Percentiles rank a stretch among this genome's conserved stretches.
phyloP scores from a whole-genome alignment of 1,284 basidiomycete genomes.

The Ceratobasidium sp. region DNA sequence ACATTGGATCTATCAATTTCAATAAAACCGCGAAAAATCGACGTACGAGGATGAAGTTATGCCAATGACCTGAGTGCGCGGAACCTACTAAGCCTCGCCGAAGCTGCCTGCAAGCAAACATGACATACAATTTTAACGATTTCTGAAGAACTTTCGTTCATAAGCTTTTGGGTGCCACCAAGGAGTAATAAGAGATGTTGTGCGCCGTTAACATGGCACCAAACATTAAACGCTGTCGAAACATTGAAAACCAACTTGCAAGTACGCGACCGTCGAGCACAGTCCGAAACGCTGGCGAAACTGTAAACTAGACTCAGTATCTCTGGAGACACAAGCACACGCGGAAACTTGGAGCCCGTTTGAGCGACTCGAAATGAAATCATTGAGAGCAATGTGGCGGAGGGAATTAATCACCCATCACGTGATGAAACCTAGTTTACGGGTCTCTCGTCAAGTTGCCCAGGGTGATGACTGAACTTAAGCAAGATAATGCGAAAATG shows the following conservation, averaged over 20 bases:
- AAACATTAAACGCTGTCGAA: conserved; percentile 16
- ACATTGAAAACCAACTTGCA: conserved; percentile 7
- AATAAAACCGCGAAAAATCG: conserved; percentile 28
- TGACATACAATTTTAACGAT: conserved; percentile 16
- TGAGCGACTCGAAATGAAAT: neutral
- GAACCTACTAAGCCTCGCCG: no score
- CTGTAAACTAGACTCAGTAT: conserved; percentile 19
- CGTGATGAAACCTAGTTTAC: no score
- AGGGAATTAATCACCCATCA: no score
- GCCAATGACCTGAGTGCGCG: conserved; percentile 2
- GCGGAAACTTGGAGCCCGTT: neutral
- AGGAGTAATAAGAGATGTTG: conserved; percentile 14
- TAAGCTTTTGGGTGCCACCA: neutral
- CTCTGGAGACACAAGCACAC: conserved; percentile 20
- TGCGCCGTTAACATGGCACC: conserved; percentile 25
- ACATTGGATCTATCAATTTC: no score
- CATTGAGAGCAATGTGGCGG: no score
- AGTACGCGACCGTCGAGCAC: conserved; percentile 13
- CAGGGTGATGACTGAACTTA: no score
- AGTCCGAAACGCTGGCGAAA: conserved; percentile 15
- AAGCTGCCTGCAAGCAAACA: neutral
- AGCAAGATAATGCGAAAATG: no score
- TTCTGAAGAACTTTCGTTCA: neutral
- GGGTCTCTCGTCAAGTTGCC: no score
- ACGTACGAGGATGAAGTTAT: conserved; percentile 1